phyloP scores from a whole-genome alignment of 495 filamentous ascomycete genomes.

The Filosporella fistucella region DNA sequence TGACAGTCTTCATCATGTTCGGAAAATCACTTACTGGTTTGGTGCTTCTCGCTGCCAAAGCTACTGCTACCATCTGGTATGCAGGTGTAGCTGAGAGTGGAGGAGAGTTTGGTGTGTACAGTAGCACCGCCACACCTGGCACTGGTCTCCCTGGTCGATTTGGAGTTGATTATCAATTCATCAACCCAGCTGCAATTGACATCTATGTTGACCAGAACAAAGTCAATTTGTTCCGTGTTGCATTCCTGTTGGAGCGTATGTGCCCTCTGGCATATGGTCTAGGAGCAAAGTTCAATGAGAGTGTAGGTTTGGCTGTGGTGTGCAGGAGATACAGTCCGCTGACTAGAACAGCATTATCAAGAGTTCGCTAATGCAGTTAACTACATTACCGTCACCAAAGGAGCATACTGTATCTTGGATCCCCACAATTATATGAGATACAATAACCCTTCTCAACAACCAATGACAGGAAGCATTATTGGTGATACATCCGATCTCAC shows the following conservation, averaged over 20 bases:
- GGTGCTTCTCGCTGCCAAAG: conserved; percentile 27
- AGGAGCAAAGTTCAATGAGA: conserved; percentile 48
- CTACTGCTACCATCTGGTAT: conserved; percentile 45
- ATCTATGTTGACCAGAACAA: conserved; percentile 42
- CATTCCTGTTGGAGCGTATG: conserved; percentile 52
- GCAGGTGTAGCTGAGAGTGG: conserved; percentile 48
- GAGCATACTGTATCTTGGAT: conserved; percentile 44
- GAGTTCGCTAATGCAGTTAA: conserved; percentile 45
- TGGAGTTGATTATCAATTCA: conserved; percentile 48
- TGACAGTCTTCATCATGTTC: conserved; percentile 9
- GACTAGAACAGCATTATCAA: conserved; percentile 31
- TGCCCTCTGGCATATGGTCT: conserved; percentile 41
- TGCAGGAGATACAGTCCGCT: not conserved
- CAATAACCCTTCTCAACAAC: conserved; percentile 47
- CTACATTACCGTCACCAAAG: conserved; percentile 46
- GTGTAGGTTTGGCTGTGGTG: conserved; percentile 6
- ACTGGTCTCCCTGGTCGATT: conserved; percentile 45
- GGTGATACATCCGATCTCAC: conserved; percentile 37
- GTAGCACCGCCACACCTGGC: conserved; percentile 27
- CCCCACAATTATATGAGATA: conserved; percentile 54
- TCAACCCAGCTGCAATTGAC: conserved; percentile 39
- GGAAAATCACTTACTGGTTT: conserved; percentile 7
- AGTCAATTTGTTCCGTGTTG: conserved; percentile 47
- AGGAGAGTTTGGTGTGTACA: conserved; percentile 48
- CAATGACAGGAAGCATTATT: conserved; percentile 43